Percentiles rank a stretch among this genome's conserved stretches.
Conservation (phyloP, 1,284 basidiomycete genomes). For the Phellinidium pouzarii region DNA sequence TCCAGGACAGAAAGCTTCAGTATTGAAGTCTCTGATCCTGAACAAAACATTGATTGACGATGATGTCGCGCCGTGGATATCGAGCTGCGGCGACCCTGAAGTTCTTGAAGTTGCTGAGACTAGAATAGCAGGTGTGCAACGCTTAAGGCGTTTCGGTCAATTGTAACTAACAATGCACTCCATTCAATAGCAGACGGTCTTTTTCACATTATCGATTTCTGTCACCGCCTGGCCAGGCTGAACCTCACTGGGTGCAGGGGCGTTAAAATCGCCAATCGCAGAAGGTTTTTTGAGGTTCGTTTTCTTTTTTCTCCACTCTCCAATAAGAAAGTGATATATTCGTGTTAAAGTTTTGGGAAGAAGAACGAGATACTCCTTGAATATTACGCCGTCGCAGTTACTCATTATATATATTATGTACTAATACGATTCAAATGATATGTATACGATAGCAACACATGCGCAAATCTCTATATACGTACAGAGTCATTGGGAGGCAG, state of each 20-base stretch:
- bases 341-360: constrained; percentile 10
- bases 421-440: neutral
- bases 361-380: constrained; percentile 1
- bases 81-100: constrained; percentile 41
- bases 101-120: constrained; percentile 51
- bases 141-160: neutral
- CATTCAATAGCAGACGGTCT: constrained; percentile 44
- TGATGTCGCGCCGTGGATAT: constrained; percentile 43
- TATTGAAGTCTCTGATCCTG: constrained; percentile 44
- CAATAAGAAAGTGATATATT: neutral
- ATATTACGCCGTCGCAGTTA: neutral
- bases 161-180: neutral
- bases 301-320: neutral
- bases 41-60: constrained; percentile 60
- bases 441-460: neutral
- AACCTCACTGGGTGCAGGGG: constrained; percentile 65
- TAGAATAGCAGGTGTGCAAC: constrained; percentile 45
- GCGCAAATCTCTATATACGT: neutral
- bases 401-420: neutral
- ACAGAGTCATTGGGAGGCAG: constrained; percentile 24
- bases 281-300: constrained; percentile 62
- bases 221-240: constrained; percentile 42
- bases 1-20: constrained; percentile 28
- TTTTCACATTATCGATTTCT: constrained; percentile 52
- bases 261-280: constrained; percentile 47